A percentile compares a stretch with the other conserved stretches of the same genome.
Evolutionary conservation across 169 alveolate genomes (phyloP).

Genomic region (Sarcocystis neurona): DNA sequence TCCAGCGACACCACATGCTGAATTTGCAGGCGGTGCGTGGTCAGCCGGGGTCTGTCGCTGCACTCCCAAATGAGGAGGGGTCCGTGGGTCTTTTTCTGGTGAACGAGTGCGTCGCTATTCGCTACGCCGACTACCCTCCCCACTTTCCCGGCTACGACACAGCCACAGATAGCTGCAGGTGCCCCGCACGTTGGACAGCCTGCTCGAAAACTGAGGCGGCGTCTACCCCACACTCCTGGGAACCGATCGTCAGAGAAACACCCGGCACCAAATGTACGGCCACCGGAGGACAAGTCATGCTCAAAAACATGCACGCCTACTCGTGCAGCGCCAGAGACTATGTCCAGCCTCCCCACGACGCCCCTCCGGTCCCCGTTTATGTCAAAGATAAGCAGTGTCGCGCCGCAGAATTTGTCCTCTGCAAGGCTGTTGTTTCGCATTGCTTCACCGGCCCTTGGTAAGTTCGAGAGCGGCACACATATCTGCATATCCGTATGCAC

Average conservation of each 20-base stretch:
- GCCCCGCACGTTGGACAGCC: slow-evolving; percentile 8
- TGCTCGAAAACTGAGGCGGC: slow-evolving; percentile 2
- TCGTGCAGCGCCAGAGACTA: too few relatives aligned
- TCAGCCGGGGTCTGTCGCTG: background rate
- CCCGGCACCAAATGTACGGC: background rate
- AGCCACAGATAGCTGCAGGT: background rate
- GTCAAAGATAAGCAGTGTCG: slow-evolving; percentile 1
- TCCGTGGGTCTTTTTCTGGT: background rate
- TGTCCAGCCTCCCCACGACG: background rate
- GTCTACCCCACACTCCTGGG: slow-evolving; percentile 15
- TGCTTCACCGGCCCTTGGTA: slow-evolving; percentile 31
- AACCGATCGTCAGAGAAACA: background rate
- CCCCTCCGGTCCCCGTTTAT: background rate
- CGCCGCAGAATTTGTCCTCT: slow-evolving; percentile 5
- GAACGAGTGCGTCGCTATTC: slow-evolving; percentile 29
- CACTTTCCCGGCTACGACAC: slow-evolving; percentile 17
- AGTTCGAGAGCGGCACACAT: background rate
- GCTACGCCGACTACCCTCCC: slow-evolving; percentile 19
- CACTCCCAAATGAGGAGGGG: background rate
- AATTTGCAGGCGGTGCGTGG: background rate
- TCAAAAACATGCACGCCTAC: slow-evolving; percentile 12
- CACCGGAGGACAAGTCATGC: slow-evolving; percentile 19
- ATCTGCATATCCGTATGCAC: too few relatives aligned
- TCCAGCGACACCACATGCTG: background rate
- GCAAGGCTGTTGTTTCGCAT: background rate